phyloP scores from a whole-genome alignment of 305 asterid species.

The Petunia hybrid region DNA sequence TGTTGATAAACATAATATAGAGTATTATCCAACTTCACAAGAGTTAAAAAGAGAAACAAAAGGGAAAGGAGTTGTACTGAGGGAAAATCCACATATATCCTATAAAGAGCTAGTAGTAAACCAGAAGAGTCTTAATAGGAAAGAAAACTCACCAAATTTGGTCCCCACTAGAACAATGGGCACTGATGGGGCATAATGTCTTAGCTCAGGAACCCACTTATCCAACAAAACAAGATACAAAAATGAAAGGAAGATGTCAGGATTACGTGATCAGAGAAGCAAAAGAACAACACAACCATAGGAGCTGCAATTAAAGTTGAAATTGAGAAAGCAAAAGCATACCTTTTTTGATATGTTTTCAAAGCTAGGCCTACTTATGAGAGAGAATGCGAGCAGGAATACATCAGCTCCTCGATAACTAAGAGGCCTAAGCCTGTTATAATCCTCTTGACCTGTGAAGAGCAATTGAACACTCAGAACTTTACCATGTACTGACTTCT shows the following conservation, averaged over 20 bases:
- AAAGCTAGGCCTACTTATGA: constrained; percentile 92
- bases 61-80: constrained; percentile 47
- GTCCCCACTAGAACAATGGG: constrained; percentile 92
- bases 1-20: not conserved
- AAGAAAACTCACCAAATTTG: constrained; percentile 63
- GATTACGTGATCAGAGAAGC: constrained; percentile 44
- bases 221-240: constrained; percentile 48
- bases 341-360: constrained; percentile 88
- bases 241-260: constrained; percentile 48
- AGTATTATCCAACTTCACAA: not conserved
- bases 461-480: constrained; percentile 23
- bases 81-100: constrained; percentile 47
- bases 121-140: constrained; percentile 44
- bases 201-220: constrained; percentile 81
- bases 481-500: constrained; percentile 12
- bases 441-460: constrained; percentile 86
- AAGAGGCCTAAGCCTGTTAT: constrained; percentile 86
- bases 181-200: constrained; percentile 79
- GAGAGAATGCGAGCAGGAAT: constrained; percentile 83
- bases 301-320: constrained; percentile 34
- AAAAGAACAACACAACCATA: constrained; percentile 21
- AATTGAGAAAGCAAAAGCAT: constrained; percentile 36
- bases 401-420: constrained; percentile 94
- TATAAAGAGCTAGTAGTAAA: constrained; percentile 31
- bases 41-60: constrained; percentile 28